phyloP scores from a whole-genome alignment of 495 filamentous ascomycete genomes.

The Aspergillus sclerotiicarbonarius region DNA sequence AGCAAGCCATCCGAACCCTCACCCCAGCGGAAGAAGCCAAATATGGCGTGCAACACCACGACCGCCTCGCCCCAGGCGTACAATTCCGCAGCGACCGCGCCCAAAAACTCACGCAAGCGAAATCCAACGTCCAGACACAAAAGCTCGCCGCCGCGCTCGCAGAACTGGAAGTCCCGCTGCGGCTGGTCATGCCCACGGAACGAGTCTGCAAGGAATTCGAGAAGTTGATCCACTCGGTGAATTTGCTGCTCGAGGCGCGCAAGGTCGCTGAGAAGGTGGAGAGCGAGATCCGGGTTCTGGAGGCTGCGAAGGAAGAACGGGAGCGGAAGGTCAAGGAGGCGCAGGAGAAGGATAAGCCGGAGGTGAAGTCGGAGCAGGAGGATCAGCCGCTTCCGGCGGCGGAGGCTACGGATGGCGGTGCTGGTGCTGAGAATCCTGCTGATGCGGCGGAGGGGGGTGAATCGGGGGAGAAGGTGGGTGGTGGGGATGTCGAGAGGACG shows the following conservation, averaged over 20 bases:
- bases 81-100: conserved; percentile 83
- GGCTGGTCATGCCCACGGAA: conserved; percentile 82
- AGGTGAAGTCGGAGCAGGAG: conserved; percentile 39
- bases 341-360: conserved; percentile 29
- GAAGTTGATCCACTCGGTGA: conserved; percentile 69
- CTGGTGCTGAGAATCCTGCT: background rate
- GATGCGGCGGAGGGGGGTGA: conserved; percentile 7
- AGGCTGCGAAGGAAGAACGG: conserved; percentile 60
- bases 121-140: conserved; percentile 75
- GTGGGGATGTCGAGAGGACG: conserved; percentile 25
- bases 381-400: conserved; percentile 26
- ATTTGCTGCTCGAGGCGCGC: conserved; percentile 71
- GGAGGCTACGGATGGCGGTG: conserved; percentile 11
- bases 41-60: conserved; percentile 83
- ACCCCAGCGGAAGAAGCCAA: conserved; percentile 68
- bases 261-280: conserved; percentile 86
- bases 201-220: conserved; percentile 80
- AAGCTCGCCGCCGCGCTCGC: conserved; percentile 75
- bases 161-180: conserved; percentile 74
- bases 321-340: conserved; percentile 42
- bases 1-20: conserved; percentile 63
- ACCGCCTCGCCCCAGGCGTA: conserved; percentile 70
- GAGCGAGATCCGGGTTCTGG: conserved; percentile 72
- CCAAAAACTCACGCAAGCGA: conserved; percentile 77
- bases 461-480: conserved; percentile 12